These are phyloP conservation scores for Tulasnella sp. DNA, from an alignment of 768 basidiomycete species.

Conservation along the genomic window DNA sequence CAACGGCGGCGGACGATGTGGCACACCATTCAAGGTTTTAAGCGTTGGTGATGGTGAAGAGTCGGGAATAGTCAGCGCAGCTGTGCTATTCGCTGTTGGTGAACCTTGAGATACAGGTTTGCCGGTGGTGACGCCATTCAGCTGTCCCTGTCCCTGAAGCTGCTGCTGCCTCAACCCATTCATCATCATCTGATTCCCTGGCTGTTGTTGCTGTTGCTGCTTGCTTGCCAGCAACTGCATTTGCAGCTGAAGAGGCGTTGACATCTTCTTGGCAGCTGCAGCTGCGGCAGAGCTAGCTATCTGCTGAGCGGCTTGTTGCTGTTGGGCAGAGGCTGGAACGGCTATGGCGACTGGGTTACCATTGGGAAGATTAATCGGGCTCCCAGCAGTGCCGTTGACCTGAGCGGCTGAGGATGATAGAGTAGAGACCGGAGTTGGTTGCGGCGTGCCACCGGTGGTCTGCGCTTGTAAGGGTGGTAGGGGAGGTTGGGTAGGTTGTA, in stretches of 20 bases:
- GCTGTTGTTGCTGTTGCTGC: background rate
- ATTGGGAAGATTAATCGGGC: constrained; percentile 3
- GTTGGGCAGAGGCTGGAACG: background rate
- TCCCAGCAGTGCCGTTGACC: too few relatives aligned
- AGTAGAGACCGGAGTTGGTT: background rate
- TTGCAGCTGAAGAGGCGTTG: too few relatives aligned
- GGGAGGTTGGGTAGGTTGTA: constrained; percentile 1
- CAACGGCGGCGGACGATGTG: background rate
- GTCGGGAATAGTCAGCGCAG: too few relatives aligned
- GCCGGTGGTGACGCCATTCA: too few relatives aligned
- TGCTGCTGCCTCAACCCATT: constrained; percentile 9
- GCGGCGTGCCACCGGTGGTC: background rate
- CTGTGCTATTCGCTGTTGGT: too few relatives aligned
- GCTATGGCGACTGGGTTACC: background rate
- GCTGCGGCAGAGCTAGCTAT: too few relatives aligned
- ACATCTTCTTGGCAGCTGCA: too few relatives aligned
- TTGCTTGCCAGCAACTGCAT: background rate
- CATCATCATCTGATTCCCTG: constrained; percentile 7
- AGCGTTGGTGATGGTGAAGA: too few relatives aligned
- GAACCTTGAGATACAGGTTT: too few relatives aligned
- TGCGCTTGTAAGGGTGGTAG: constrained; percentile 1
- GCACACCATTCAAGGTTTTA: too few relatives aligned
- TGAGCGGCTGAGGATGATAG: background rate
- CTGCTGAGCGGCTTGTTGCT: background rate
- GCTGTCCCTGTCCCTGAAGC: too few relatives aligned